Conservation (phyloP, 495 filamentous ascomycete genomes). For the Penicillium cataractarum region DNA sequence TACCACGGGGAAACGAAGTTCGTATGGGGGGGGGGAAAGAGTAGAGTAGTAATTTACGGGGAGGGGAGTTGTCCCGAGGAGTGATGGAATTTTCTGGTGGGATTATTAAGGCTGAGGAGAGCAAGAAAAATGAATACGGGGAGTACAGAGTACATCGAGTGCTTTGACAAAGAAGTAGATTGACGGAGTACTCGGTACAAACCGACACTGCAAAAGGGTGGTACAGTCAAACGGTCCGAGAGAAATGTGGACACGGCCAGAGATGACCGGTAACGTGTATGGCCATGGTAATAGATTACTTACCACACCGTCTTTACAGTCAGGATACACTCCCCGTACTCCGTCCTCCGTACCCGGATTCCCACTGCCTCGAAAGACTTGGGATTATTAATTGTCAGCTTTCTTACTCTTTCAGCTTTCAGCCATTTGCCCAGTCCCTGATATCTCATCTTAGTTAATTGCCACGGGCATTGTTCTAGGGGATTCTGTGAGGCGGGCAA, state of each 20-base stretch:
- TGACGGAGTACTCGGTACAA: background rate
- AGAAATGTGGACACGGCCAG: background rate
- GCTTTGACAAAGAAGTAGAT: background rate
- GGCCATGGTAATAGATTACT: background rate
- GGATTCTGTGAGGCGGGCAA: background rate
- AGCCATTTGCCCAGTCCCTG: background rate
- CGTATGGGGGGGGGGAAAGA: slow-evolving; percentile 7
- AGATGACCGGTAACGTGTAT: background rate
- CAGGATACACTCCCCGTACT: background rate
- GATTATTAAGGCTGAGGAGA: slow-evolving; percentile 22
- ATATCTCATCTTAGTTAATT: background rate
- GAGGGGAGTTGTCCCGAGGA: slow-evolving; percentile 11
- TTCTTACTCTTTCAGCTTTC: background rate
- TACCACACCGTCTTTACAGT: background rate
- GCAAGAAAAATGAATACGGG: background rate
- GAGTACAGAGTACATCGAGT: background rate
- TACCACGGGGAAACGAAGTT: slow-evolving; percentile 25
- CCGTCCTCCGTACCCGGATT: too few species aligned
- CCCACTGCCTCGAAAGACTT: too few species aligned
- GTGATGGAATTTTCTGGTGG: slow-evolving; percentile 16
- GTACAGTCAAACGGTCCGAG: slow-evolving; percentile 1
- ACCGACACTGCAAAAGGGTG: background rate
- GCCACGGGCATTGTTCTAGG: background rate
- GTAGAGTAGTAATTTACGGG: background rate
- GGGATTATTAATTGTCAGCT: slow-evolving; percentile 2